Base-by-base conservation (phyloP, 441 rosid species). In the Omphalea diandra region DNA sequence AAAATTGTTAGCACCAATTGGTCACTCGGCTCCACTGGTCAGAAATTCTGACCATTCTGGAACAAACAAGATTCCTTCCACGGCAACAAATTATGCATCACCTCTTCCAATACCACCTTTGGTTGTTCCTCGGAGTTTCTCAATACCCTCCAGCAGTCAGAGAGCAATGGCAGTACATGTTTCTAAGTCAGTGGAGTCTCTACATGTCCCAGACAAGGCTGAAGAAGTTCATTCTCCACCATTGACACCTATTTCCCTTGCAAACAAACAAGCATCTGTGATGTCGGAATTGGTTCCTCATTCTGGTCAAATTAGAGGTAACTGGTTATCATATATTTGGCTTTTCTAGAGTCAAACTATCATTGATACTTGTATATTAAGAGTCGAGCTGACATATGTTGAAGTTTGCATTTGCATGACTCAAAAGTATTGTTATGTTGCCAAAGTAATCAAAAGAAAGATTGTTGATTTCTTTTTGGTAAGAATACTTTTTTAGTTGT, bases 1-100 rank as follows among this genome's bases (percentile, higher is more conserved):
- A 63, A 93, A 90, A 76, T 80, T 91, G 27, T 62, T 83, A 31
- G 80, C 73, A 57, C 59, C 77, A 60, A 72, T 83, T 56, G 96
- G 94, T 74, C 94, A 90, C 75, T 93, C 97, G 7, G 99, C 98
- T 41, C 98, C 98, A 8, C 75, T 96, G 65, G 75, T 82, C 43
- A 79, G 94, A 87, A 88, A 80, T 79, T 88, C 82, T 66, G 98
- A 96, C 49, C 69, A 57, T 76, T 73, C 79, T 27, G 69, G 74
- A 55, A 66, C 85, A 38, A 76, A 65, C 71, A 84, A 71, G 73
- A 66, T 76, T 67, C 72, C 86, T 58, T 74, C 85, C 0, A 47
- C 63, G 12, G 76, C 87, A 46, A 65, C 88, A 63, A 83, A 82
- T 60, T 78, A 74, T 22, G 88, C 94, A 3, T 81, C 96, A 9